Evolutionary conservation across 352 stramenopile genomes (phyloP).

Genomic region (Pythium utonaiense): DNA sequence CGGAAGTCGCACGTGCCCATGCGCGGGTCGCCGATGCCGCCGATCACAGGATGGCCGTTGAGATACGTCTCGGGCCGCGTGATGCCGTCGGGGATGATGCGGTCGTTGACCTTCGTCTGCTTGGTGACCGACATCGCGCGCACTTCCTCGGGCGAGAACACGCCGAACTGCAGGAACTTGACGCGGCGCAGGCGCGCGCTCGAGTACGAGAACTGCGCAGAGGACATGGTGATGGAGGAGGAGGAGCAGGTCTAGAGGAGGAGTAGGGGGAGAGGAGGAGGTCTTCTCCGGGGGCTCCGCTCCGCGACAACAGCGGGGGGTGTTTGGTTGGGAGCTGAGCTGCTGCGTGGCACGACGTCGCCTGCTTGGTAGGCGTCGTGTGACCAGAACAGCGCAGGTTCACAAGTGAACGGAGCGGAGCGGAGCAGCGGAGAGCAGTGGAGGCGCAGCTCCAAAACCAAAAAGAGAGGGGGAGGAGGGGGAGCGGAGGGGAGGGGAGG

Average conservation of each 20-base stretch:
- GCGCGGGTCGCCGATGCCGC: constrained; percentile 97
- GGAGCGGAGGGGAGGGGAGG: constrained; percentile 12
- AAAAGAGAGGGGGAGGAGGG: constrained; percentile 6
- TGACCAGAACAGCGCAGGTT: constrained; percentile 68
- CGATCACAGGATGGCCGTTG: constrained; percentile 96
- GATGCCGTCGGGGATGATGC: constrained; percentile 95
- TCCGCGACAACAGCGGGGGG: too few relatives aligned
- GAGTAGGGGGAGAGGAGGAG: too few relatives aligned
- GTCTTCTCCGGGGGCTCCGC: too few relatives aligned
- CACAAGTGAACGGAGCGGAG: constrained; percentile 53
- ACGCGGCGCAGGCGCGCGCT: constrained; percentile 92
- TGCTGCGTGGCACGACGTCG: neutral
- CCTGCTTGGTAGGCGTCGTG: constrained; percentile 16
- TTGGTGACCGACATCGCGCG: constrained; percentile 96
- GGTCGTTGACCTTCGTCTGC: constrained; percentile 96
- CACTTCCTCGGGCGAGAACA: constrained; percentile 97
- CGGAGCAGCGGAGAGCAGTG: too few relatives aligned
- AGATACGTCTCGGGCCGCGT: constrained; percentile 86
- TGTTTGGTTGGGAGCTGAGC: neutral
- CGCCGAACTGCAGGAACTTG: constrained; percentile 98
- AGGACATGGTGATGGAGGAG: constrained; percentile 54
- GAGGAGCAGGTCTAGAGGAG: too few relatives aligned
- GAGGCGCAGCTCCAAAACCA: constrained; percentile 7
- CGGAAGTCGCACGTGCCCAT: constrained; percentile 94
- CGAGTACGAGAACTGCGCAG: constrained; percentile 95